Conservation (phyloP, 2,329 filamentous ascomycete species). For the Setomelanomma holmii region DNA sequence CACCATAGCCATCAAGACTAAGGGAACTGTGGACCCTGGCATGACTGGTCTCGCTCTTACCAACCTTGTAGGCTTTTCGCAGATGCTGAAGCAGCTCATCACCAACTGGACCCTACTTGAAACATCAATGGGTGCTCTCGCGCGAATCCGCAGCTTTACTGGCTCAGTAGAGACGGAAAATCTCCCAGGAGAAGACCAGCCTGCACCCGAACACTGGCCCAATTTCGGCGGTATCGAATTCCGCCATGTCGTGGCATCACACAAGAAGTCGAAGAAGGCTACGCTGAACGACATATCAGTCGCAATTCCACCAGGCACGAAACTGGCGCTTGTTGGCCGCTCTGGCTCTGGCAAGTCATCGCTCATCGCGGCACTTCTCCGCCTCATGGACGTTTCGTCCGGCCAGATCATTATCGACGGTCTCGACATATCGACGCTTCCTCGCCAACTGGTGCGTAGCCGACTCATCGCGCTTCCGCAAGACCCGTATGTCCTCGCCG, state of each 20-base stretch:
- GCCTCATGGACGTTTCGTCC: conserved; percentile 52
- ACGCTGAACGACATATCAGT: conserved; percentile 12
- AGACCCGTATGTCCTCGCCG: conserved; percentile 57
- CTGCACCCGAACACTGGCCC: conserved; percentile 49
- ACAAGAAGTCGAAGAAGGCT: conserved; percentile 8
- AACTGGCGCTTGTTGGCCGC: conserved; percentile 54
- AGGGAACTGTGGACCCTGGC: conserved; percentile 50
- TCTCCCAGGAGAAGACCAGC: conserved; percentile 51
- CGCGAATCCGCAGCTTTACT: conserved; percentile 58
- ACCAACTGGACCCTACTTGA: conserved; percentile 63
- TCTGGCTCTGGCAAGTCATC: conserved; percentile 60
- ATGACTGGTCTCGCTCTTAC: conserved; percentile 59
- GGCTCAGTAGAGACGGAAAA: conserved; percentile 52
- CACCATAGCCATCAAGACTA: conserved; percentile 37
- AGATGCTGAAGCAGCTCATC: conserved; percentile 54
- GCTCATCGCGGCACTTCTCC: conserved; percentile 53
- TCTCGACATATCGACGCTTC: conserved; percentile 53
- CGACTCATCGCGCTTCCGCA: conserved; percentile 57
- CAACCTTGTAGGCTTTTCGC: conserved; percentile 58
- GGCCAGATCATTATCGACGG: conserved; percentile 57
- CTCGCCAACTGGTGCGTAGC: conserved; percentile 50
- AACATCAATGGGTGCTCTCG: conserved; percentile 63
- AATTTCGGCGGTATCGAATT: conserved; percentile 14
- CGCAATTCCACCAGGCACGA: conserved; percentile 9
- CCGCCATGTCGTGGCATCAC: conserved; percentile 7